Percentiles rank a stretch among this genome's conserved stretches.
These are phyloP conservation scores for Pneumocystis carinii DNA, from an alignment of 1,139 yeast species.

Conservation along the genomic window DNA sequence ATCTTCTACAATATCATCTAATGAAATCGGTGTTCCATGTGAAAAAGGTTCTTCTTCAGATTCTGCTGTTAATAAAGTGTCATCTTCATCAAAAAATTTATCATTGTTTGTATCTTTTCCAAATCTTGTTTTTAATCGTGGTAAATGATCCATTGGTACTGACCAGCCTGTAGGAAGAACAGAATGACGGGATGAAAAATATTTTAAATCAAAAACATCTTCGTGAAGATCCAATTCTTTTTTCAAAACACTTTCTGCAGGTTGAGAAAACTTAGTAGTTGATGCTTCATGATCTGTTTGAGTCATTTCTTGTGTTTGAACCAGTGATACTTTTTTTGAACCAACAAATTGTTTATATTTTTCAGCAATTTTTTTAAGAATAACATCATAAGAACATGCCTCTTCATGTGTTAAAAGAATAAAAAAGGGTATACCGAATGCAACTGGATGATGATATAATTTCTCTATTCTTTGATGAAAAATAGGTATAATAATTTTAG, in stretches of 20 bases:
- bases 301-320: not conserved
- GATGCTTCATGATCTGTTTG: not conserved
- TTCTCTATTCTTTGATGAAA: constrained; percentile 11
- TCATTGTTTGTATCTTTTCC: not conserved
- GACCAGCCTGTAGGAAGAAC: not conserved
- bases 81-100: not conserved
- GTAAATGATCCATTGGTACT: not conserved
- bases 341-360: constrained; percentile 15
- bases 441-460: constrained; percentile 19
- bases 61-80: not conserved
- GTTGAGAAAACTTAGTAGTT: not conserved
- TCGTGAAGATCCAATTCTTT: not conserved
- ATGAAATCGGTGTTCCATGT: not conserved
- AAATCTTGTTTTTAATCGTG: not conserved
- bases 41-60: not conserved
- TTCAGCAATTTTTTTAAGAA: constrained; percentile 36
- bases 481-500: constrained; percentile 9
- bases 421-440: constrained; percentile 60
- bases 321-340: not conserved
- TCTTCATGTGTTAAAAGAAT: constrained; percentile 40
- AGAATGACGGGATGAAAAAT: not conserved
- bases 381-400: constrained; percentile 36
- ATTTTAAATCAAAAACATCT: not conserved
- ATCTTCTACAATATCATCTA: not conserved
- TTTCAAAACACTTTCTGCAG: not conserved